Conservation (phyloP, 2,329 filamentous ascomycete genomes). For the Teratosphaeriaceae sp. region DNA sequence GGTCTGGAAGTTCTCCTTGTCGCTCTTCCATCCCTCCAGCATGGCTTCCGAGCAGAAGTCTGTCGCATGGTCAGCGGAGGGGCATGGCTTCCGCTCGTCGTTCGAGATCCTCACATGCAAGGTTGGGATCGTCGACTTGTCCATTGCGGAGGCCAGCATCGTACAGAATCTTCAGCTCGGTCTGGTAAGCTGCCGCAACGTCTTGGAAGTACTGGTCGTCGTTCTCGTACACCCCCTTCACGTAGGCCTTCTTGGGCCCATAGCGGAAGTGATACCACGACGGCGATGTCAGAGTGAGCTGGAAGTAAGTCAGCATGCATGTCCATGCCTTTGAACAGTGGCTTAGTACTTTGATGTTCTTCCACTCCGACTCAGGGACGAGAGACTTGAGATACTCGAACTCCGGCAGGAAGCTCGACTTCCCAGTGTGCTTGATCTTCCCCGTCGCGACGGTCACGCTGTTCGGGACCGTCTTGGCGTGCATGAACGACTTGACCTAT, state of each 20-base stretch:
- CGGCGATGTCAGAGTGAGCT: slow-evolving; percentile 22
- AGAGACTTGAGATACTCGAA: slow-evolving; percentile 53
- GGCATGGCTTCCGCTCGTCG: not conserved
- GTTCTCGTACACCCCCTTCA: slow-evolving; percentile 38
- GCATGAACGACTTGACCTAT: too few relatives aligned
- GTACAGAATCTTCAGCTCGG: slow-evolving; percentile 40
- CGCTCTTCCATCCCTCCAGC: slow-evolving; percentile 62
- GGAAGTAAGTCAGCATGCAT: too few relatives aligned
- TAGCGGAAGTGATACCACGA: slow-evolving; percentile 32
- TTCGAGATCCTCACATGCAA: slow-evolving; percentile 31
- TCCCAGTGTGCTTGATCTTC: slow-evolving; percentile 39
- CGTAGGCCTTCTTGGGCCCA: slow-evolving; percentile 43
- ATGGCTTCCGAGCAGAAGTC: slow-evolving; percentile 68
- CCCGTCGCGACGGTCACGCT: slow-evolving; percentile 46
- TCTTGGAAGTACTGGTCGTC: slow-evolving; percentile 44
- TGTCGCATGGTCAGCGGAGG: slow-evolving; percentile 7
- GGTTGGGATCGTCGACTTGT: slow-evolving; percentile 43
- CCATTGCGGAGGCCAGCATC: slow-evolving; percentile 40
- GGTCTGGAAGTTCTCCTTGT: slow-evolving; percentile 58
- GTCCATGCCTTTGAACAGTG: too few relatives aligned
- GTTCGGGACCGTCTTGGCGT: slow-evolving; percentile 47
- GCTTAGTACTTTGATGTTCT: slow-evolving; percentile 53
- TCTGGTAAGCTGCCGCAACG: slow-evolving; percentile 40
- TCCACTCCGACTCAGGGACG: slow-evolving; percentile 54
- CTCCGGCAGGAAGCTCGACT: slow-evolving; percentile 51